A percentile compares a stretch with the other conserved stretches of the same genome.
Conservation (phyloP, 306 rosid species). For the Lathyrus sativus region DNA sequence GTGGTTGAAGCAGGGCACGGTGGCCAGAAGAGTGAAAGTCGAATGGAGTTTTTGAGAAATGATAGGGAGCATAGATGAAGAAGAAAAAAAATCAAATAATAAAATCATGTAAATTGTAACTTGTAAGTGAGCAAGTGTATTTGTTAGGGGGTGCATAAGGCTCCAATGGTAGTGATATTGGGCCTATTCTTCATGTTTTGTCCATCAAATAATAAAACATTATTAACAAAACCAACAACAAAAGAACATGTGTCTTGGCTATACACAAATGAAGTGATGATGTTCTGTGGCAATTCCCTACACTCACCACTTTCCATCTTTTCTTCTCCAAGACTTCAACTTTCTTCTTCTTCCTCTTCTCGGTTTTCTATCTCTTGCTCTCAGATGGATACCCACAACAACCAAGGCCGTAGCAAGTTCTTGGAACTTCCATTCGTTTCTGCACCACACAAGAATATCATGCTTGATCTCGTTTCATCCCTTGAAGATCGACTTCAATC, state of each 20-base stretch:
- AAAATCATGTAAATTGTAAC: too few species aligned
- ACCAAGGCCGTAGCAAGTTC: constrained; percentile 48
- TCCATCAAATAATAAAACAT: not conserved
- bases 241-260: not conserved
- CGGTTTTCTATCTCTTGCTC: constrained; percentile 36
- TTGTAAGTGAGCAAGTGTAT: too few species aligned
- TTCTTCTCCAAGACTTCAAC: constrained; percentile 28
- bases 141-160: too few species aligned
- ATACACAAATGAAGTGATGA: constrained; percentile 38
- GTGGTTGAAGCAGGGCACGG: too few species aligned
- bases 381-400: constrained; percentile 46
- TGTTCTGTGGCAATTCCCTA: constrained; percentile 29
- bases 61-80: too few species aligned
- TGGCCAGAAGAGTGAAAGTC: too few species aligned
- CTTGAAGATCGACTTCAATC: constrained; percentile 61
- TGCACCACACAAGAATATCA: constrained; percentile 57
- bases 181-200: too few species aligned
- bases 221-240: not conserved
- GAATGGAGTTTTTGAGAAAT: too few species aligned
- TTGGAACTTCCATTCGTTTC: constrained; percentile 73
- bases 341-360: constrained; percentile 37
- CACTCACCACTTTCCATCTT: constrained; percentile 34
- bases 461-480: constrained; percentile 61
- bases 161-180: too few species aligned
- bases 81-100: too few species aligned